Evolutionary conservation across 352 stramenopile species (phyloP).

Genomic region (Globisporangium orthogonon): DNA sequence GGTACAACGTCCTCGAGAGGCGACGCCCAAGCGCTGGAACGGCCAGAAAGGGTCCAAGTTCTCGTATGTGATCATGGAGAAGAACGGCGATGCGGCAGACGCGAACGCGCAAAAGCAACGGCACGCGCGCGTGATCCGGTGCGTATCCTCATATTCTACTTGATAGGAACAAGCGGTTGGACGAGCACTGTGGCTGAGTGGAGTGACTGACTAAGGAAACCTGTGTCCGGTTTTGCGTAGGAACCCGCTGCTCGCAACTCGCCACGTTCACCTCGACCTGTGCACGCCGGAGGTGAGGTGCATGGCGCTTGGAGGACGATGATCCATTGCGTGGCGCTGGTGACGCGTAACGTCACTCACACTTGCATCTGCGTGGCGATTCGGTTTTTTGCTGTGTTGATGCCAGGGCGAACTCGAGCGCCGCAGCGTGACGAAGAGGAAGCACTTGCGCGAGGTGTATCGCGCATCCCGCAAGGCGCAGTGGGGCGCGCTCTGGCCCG

Average conservation of each 20-base stretch:
- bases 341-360: background rate
- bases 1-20: constrained; percentile 65
- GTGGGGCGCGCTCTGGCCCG: constrained; percentile 73
- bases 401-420: constrained; percentile 67
- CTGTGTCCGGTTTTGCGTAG: constrained; percentile 11
- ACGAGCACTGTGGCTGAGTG: background rate
- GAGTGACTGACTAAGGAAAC: background rate
- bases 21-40: constrained; percentile 76
- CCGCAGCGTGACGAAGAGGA: constrained; percentile 69
- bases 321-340: background rate
- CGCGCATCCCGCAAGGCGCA: constrained; percentile 76
- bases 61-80: constrained; percentile 80
- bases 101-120: constrained; percentile 17
- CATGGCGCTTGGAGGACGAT: background rate
- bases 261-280: constrained; percentile 77
- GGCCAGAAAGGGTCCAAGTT: constrained; percentile 85
- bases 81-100: constrained; percentile 27
- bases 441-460: constrained; percentile 72
- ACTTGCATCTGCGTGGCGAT: constrained; percentile 2
- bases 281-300: constrained; percentile 62
- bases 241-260: constrained; percentile 59
- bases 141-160: background rate
- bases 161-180: background rate
- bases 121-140: constrained; percentile 60
- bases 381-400: constrained; percentile 4